phyloP scores from a whole-genome alignment of 2,329 filamentous ascomycete genomes.

The Aspergillus intermedius region DNA sequence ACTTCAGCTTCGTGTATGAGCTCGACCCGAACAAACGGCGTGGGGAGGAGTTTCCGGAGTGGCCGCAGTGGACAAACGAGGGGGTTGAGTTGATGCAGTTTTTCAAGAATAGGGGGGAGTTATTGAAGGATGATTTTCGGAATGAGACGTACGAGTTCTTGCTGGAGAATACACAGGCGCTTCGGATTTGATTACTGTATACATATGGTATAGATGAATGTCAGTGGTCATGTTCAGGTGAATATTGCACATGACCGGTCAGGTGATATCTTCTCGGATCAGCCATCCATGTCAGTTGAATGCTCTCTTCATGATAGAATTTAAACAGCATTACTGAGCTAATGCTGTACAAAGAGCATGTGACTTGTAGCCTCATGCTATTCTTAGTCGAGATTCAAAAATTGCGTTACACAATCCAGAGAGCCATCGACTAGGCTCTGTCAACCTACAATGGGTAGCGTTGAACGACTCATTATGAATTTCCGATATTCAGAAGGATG shows the following conservation, averaged over 20 bases:
- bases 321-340: too few species aligned
- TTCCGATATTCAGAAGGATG: too few species aligned
- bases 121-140: conserved; percentile 47
- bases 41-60: conserved; percentile 36
- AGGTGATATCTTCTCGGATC: background rate
- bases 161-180: conserved; percentile 12
- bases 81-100: conserved; percentile 48
- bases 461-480: too few species aligned
- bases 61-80: conserved; percentile 49
- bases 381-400: too few species aligned
- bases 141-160: conserved; percentile 40
- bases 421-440: too few species aligned
- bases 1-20: conserved; percentile 64
- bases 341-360: too few species aligned
- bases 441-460: too few species aligned
- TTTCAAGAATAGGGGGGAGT: conserved; percentile 27
- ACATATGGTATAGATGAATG: background rate
- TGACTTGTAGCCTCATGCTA: too few species aligned
- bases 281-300: background rate
- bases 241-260: background rate
- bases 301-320: too few species aligned
- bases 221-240: background rate
- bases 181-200: conserved; percentile 17
- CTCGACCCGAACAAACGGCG: conserved; percentile 60
- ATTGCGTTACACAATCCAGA: too few species aligned